A percentile compares a stretch with the other conserved stretches of the same genome.
Evolutionary conservation across 805 yeast genomes (phyloP).

Genomic region (Kodamaea jinghongensis): DNA sequence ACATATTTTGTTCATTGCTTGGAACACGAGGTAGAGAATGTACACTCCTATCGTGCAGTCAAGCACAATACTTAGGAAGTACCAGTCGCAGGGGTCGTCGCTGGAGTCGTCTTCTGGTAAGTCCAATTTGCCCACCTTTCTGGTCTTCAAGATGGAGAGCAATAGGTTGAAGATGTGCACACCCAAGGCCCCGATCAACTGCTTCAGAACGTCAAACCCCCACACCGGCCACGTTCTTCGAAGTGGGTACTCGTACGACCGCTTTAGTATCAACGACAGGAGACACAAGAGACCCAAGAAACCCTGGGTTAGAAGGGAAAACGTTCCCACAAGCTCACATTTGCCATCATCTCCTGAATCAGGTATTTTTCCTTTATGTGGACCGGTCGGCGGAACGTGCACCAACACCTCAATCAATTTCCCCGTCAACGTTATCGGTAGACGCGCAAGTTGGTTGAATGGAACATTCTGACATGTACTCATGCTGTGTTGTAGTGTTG

Average conservation of each 20-base stretch:
- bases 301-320: slow-evolving; percentile 75
- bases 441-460: slow-evolving; percentile 7
- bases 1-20: slow-evolving; percentile 41
- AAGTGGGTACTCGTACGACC: slow-evolving; percentile 74
- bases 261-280: slow-evolving; percentile 67
- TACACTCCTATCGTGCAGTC: slow-evolving; percentile 96
- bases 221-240: slow-evolving; percentile 86
- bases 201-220: slow-evolving; percentile 88
- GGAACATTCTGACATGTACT: slow-evolving; percentile 7
- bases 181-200: slow-evolving; percentile 81
- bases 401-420: neutral
- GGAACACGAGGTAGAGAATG: slow-evolving; percentile 56
- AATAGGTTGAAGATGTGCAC: slow-evolving; percentile 76
- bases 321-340: slow-evolving; percentile 69
- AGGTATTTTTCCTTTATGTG: no score
- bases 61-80: slow-evolving; percentile 79
- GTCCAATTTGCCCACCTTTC: slow-evolving; percentile 4
- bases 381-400: neutral
- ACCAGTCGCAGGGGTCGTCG: slow-evolving; percentile 87
- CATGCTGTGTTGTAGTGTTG: no score
- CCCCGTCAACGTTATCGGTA: slow-evolving; percentile 4
- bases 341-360: slow-evolving; percentile 25
- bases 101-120: slow-evolving; percentile 5
- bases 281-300: slow-evolving; percentile 75
- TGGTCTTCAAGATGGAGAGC: slow-evolving; percentile 59